These are phyloP conservation scores for Arabis alpina DNA, from an alignment of 345 rosid genomes.

Conservation along the genomic window DNA sequence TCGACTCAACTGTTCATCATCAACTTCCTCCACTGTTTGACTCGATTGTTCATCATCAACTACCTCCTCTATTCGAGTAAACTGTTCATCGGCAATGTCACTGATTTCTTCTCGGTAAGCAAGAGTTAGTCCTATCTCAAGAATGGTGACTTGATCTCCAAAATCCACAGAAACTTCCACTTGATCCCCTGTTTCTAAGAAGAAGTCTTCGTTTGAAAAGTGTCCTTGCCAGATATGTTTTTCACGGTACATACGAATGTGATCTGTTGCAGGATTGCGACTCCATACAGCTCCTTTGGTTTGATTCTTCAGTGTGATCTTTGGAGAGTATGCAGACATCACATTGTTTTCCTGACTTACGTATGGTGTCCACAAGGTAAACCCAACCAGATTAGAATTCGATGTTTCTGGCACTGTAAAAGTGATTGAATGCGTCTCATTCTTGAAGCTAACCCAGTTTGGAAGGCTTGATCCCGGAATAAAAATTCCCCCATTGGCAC, in stretches of 20 bases:
- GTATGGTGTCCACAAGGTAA: conserved; percentile 21
- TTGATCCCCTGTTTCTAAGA: conserved; percentile 19
- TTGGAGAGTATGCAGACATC: conserved; percentile 18
- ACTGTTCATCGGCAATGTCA: neutral
- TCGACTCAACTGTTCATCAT: neutral
- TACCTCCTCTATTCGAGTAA: neutral
- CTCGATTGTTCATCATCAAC: neutral
- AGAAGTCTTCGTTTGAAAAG: conserved; percentile 7
- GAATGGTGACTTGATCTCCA: conserved; percentile 26
- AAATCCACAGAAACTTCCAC: conserved; percentile 28
- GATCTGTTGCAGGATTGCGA: conserved; percentile 19
- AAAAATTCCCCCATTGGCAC: conserved; percentile 19
- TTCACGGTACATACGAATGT: conserved; percentile 12
- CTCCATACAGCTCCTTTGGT: neutral
- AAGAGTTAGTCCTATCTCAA: conserved; percentile 26
- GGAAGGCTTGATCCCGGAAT: conserved; percentile 33
- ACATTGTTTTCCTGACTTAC: conserved; percentile 10
- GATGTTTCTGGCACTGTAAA: conserved; percentile 24
- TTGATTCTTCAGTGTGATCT: conserved; percentile 29
- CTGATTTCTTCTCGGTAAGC: neutral
- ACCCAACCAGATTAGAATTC: conserved; percentile 6
- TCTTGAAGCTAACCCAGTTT: conserved; percentile 26
- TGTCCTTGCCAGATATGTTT: conserved; percentile 33
- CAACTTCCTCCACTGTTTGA: too few species aligned
- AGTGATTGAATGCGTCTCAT: conserved; percentile 12